Evolutionary conservation across 257 asterid species (phyloP), one percentile per base, ranked within the genome.

Genomic region (Solanum commersonii): DNA sequence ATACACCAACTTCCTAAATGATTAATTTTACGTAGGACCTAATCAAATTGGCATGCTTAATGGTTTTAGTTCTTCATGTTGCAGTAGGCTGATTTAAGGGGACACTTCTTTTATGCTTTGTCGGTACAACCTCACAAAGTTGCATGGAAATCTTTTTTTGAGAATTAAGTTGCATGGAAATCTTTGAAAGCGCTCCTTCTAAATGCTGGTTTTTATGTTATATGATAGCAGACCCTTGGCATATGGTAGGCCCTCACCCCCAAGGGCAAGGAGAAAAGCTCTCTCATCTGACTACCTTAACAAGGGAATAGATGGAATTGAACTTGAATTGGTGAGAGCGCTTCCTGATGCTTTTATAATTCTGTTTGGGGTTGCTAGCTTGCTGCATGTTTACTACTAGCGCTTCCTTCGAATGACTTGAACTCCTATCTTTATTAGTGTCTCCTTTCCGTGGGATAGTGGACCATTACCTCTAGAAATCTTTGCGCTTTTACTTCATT

Each of bases 181-280:
- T 44, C 88, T 46, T 40, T 86, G 83, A 63, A 29, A 83, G 68
- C 35, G 87, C 82, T 84, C 59, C 85, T 90, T 88, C 91, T 76
- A 86, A 79, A 83, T 46, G 87, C 89, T 79, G 65, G 71, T 52
- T 84, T 93, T 92, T 87, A 10, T 82, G 52, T 89, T 83, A 77
- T 88, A 79, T 90, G 90, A 85, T 89, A 88, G 90, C 95, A 95
- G 99, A 89, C 87, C 86, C 88, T 90, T 93, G 82, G 89, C 89
- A 84, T 88, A 91, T 87, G 92, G 93, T 87, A 89, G 82, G 52
- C 84, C 93, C 92, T 88, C 96, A 74, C 93, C 90, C 29, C 84
- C 86, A 85, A 92, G 91, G 89, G 90, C 91, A 86, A 87, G 77
- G 86, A 91, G 92, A 86, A 89, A 82, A 83, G 85, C 91, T 72